Conservation (phyloP, 257 asterid genomes). For the Solanum pinnatisectum region DNA sequence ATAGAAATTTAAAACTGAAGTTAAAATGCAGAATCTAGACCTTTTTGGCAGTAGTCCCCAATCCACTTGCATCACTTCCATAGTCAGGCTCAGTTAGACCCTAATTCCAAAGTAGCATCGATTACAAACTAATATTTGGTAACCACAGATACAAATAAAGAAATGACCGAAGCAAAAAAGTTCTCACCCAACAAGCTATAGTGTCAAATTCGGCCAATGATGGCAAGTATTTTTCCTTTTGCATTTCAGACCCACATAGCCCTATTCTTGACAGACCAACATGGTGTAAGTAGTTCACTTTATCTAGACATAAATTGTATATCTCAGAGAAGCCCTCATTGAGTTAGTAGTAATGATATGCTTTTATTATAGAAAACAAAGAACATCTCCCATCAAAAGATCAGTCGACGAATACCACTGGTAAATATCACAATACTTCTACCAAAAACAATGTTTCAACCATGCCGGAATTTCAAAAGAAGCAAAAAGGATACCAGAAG, state of each 20-base stretch:
- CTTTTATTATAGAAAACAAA: neutral
- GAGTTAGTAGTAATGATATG: neutral
- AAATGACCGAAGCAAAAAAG: neutral
- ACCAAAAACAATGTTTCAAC: neutral
- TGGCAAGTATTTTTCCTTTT: constrained; percentile 79
- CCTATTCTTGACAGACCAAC: constrained; percentile 37
- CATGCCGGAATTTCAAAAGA: neutral
- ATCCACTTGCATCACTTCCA: constrained; percentile 97
- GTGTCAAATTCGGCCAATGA: constrained; percentile 71
- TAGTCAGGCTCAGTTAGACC: constrained; percentile 90
- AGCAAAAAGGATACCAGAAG: neutral
- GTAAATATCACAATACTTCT: neutral
- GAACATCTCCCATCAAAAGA: neutral
- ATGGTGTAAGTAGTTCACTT: neutral
- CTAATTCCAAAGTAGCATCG: constrained; percentile 27
- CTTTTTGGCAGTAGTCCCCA: constrained; percentile 80
- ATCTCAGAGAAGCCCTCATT: neutral
- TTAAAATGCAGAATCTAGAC: constrained; percentile 23
- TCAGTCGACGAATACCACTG: neutral
- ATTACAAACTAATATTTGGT: neutral
- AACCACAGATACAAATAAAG: neutral
- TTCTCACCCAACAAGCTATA: constrained; percentile 84
- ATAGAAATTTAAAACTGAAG: neutral
- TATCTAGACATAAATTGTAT: neutral
- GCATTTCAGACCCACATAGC: constrained; percentile 85